Evolutionary conservation across 176 grass and related monocot genomes (phyloP), one percentile per base, ranked within the genome.

Genomic region (Carex kokanica): DNA sequence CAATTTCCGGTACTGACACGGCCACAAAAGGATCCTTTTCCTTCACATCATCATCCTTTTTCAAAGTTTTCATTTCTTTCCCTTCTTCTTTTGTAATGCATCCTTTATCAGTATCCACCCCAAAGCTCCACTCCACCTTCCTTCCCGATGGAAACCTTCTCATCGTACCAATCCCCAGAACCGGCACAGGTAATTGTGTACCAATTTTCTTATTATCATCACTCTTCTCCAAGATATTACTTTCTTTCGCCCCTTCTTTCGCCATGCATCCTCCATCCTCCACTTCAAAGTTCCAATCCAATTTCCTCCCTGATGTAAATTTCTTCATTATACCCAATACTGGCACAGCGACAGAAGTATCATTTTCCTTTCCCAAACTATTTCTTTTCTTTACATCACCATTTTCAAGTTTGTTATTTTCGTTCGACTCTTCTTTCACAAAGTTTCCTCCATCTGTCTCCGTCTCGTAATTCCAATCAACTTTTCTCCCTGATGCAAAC

Each of bases 71-170:
- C 4, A 53, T 77, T 18, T 77, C 24, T 31, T 31, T 54, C 2
- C 0, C 68, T 20, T 77, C 71, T 27, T 74, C 72, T 17, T 49
- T 75, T 53, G 45, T 18, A 52, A 31, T 29, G 13, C 5, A 16
- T 88, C 49, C 74, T 80, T 18, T 86, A 13, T 82, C 86, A 0
- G 52, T 54, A 14, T 86, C 88, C 38, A 80, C 54, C 81, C 87
- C 78, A 15, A 84, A 80, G 58, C 78, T 72, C 89, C 94, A 99
- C 5, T 88, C 86, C 75, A 78, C 80, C 60, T 66, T 78, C 63
- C 88, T 78, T 18, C 93, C 93, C 0, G 93, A 99, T 12, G 89
- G 2, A 79, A 95, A 99, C 62, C 88, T 85, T 68, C 43, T 87
- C 93, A 92, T 86, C 34, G 74, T 86, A 15, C 91, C 93, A 7